Evolutionary conservation across 148 eudicot species (phyloP), one percentile per base, ranked within the genome.

Genomic region (Chenopodium formosanum): DNA sequence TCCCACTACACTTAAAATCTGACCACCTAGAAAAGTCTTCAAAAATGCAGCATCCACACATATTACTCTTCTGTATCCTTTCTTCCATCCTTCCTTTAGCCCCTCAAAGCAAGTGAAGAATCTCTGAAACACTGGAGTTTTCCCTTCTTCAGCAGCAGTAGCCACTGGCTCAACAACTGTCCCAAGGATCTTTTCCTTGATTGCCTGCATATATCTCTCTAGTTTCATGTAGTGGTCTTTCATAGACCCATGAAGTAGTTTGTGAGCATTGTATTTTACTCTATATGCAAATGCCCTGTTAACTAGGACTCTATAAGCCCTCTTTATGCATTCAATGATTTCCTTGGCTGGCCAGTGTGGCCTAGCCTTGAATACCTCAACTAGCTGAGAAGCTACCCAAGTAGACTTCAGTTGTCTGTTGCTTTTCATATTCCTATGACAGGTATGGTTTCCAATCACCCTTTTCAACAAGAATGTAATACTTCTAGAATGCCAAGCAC

Each of bases 281-380:
- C 44, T 77, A 0, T 63, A 77, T 2, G 79, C 70, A 2, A 22
- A 34, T 0, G 14, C 48, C 0, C 2, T 37, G 1, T 13, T 23
- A 9, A 40, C 40, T 0, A 63, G 0, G 2, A 77, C 79, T 9
- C 2, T 62, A 2, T 22, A 77, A 3, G 25, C 27, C 1, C 50
- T 40, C 32, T 3, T n/a, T 37, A 37, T 6, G 7, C 7, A 6
- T 37, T 77, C 34, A 0, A 62, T 11, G 0, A 77, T 63, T 1
- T 77, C 79, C 17, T n/a, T 19, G 1, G 22, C 31, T 19, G 31
- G 56, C 79, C 23, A 77, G 3, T 77, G 70, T 9, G 79, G 79
- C 34, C 70, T 40, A 1, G 47, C 10, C 7, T 77, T 77, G 25
- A 77, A 63, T 12, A 63, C 22, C 2, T 77, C 32, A 0, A 77